Base-by-base conservation (phyloP, 768 basidiomycete species). In the Suillus spraguei region DNA sequence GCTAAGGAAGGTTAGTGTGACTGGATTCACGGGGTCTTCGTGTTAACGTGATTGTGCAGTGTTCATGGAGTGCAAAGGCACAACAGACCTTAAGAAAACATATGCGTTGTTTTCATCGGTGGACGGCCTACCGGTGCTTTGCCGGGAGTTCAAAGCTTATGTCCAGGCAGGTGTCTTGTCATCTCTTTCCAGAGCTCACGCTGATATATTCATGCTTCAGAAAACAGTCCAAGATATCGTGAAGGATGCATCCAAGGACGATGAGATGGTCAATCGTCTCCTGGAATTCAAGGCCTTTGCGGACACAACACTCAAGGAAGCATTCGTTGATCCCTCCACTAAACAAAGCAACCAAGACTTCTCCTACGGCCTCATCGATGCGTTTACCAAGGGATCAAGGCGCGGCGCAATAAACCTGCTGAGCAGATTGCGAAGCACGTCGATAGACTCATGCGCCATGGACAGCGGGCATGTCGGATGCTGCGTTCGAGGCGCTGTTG, bases 361-460 rank as follows among this genome's bases (percentile, higher is more conserved):
- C 71, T 67, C 78, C 5, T 90, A 92, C 64, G 90, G 90, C 1
- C 78, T 90, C 13, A 79, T 79, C 2, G 90, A 92, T 61, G 90
- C 90, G 0, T 95, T 96, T 74, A 75, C 82, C 4, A 77, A 69
- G 35, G 92, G 90, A 28, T 95, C 79, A 88, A 88, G 72, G 81
- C 84, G 2, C 85, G 90, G 49, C 83, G 87, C 35, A 89, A 87
- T 70, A 95, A 92, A 70, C 94, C 94, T 8, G 94, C 95, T 0
- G 95, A 97, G 76, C 88, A 95, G 86, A 90, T 96, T 60, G 97
- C 97, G 17, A 94, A 92, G 72, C 86, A 94, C 73, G 80, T 99
- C 55, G 96, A 99, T 75, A 83, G 82, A 55, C 85, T 89, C 24
- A 91, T 99, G 90, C 85, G 95, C 52, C 87, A 85, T 63, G 96